These are phyloP conservation scores for Podospora bellae-mahoneyi DNA, from an alignment of 495 filamentous ascomycete species.

Conservation along the genomic window DNA sequence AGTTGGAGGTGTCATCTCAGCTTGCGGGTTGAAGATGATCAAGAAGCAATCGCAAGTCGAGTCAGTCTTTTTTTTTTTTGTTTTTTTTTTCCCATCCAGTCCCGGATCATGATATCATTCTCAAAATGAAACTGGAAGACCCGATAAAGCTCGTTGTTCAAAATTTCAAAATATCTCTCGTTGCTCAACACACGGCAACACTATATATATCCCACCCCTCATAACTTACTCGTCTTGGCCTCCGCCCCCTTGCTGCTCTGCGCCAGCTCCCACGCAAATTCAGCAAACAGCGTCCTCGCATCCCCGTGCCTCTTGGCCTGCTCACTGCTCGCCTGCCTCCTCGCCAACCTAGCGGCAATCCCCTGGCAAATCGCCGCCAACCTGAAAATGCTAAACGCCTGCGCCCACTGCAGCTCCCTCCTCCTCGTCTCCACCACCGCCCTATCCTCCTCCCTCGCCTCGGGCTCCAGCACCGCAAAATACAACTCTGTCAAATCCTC, in stretches of 20 bases:
- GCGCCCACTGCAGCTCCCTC: slow-evolving; percentile 65
- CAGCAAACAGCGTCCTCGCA: slow-evolving; percentile 62
- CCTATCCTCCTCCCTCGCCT: slow-evolving; percentile 32
- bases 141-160: not conserved
- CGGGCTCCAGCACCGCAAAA: slow-evolving; percentile 64
- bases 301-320: slow-evolving; percentile 69
- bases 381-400: slow-evolving; percentile 57
- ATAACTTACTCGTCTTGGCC: slow-evolving; percentile 12
- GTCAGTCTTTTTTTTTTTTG: no score
- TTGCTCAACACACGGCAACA: not conserved
- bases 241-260: slow-evolving; percentile 6
- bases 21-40: no score
- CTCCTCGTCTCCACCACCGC: slow-evolving; percentile 41
- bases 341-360: slow-evolving; percentile 80
- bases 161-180: not conserved
- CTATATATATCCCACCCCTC: not conserved
- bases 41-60: no score
- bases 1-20: no score
- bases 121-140: not conserved
- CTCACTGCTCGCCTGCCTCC: slow-evolving; percentile 84
- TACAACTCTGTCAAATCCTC: slow-evolving; percentile 77
- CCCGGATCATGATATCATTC: no score
- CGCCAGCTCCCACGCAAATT: slow-evolving; percentile 68
- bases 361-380: slow-evolving; percentile 87
- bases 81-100: no score